Evolutionary conservation across 208 protist species (phyloP), one percentile per base, ranked within the genome.

Genomic region (Tetramitus jugosus): DNA sequence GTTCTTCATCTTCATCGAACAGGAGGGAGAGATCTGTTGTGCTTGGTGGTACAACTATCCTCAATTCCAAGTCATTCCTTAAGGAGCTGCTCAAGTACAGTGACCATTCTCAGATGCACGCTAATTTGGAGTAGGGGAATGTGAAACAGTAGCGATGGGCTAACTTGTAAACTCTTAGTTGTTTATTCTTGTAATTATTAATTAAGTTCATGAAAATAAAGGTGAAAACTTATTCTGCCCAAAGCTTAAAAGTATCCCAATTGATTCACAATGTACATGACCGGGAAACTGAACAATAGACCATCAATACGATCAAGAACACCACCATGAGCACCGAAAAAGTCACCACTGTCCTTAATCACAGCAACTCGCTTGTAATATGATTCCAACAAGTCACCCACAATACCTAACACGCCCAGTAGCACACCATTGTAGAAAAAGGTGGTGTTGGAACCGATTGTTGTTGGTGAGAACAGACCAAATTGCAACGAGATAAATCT

Each of bases 241-340:
- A n/a, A n/a, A n/a, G n/a, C n/a, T 35, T 60, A 76, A 76, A 52
- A 52, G 13, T 33, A 3, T 37, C 7, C 45, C 8, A 72, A 52
- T 39, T 49, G 35, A 49, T 40, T 49, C 20, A 62, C 6, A 43
- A 71, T 35, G 80, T 91, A 91, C 81, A 91, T 87, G 33, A 91
- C 80, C 3, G 87, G 88, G 77, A 91, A 90, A 6, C 85, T 84
- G 31, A 93, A 61, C 17, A 95, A 83, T 75, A 92, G 81, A 35
- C 90, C 90, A 72, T 94, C 90, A 52, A 95, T 85, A 76, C 90
- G 84, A 76, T 95, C 91, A n/a, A 95, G 85, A 53, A 94, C 85
- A 43, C 91, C 92, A 67, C 92, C 91, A 77, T 95, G 91, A 3
- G 90, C 92, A 40, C 90, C 91, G 29, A 95, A 86, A 60, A 92